phyloP scores from a whole-genome alignment of 352 stramenopile species.

The Phytophthora vignae region DNA sequence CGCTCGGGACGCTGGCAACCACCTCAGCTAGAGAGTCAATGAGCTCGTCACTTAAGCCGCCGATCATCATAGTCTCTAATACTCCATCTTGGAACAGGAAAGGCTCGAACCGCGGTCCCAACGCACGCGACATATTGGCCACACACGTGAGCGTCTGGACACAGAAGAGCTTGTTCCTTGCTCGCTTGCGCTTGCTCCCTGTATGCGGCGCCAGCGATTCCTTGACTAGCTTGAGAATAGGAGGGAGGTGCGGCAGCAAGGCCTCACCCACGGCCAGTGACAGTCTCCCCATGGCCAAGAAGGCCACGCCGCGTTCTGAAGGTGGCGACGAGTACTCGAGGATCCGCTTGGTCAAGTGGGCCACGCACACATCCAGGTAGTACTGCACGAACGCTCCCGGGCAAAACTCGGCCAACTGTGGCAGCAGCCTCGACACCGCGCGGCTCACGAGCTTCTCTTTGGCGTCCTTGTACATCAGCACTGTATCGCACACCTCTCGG shows the following conservation, averaged over 20 bases:
- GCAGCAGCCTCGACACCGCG: constrained; percentile 89
- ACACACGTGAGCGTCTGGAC: constrained; percentile 87
- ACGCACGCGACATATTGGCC: constrained; percentile 72
- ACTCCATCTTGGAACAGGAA: constrained; percentile 77
- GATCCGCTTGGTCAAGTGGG: constrained; percentile 89
- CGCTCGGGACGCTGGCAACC: constrained; percentile 87
- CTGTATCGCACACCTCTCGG: constrained; percentile 95
- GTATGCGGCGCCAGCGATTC: constrained; percentile 67
- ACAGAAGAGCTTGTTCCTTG: constrained; percentile 83
- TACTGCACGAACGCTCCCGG: constrained; percentile 94
- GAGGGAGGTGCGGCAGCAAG: constrained; percentile 80
- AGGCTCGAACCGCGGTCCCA: constrained; percentile 69
- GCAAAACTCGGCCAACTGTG: constrained; percentile 93
- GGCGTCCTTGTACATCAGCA: constrained; percentile 93
- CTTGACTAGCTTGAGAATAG: constrained; percentile 86
- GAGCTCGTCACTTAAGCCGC: constrained; percentile 94
- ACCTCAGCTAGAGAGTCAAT: constrained; percentile 95
- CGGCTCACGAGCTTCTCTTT: constrained; percentile 90
- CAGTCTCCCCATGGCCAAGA: constrained; percentile 93
- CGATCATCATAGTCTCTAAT: constrained; percentile 87
- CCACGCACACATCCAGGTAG: constrained; percentile 90
- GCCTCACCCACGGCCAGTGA: constrained; percentile 91
- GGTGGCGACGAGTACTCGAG: constrained; percentile 56
- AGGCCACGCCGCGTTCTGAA: constrained; percentile 86
- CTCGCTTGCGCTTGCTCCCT: constrained; percentile 49